These are phyloP conservation scores for Uronychia binucleata DNA, from an alignment of 73 alveolate species.

Conservation along the genomic window DNA sequence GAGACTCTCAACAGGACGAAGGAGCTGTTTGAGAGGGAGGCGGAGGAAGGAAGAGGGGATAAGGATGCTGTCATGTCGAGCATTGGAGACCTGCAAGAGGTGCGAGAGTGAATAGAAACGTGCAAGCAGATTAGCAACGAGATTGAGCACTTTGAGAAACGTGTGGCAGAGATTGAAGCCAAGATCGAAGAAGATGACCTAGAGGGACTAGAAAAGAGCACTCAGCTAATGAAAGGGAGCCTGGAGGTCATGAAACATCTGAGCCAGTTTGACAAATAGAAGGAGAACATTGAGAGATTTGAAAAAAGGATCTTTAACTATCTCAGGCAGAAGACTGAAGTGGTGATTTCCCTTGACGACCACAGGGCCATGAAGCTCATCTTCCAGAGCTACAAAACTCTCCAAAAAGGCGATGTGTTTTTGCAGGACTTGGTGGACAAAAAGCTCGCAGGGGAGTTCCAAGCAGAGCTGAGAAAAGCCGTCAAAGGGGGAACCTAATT, in stretches of 20 bases:
- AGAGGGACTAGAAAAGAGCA: not conserved
- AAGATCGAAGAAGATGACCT: not conserved
- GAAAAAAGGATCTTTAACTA: not conserved
- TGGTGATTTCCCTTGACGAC: not conserved
- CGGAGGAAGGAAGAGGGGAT: not conserved
- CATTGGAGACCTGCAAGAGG: not conserved
- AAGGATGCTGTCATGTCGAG: not conserved
- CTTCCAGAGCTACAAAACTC: not conserved
- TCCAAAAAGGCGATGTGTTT: not conserved
- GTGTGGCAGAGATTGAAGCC: not conserved
- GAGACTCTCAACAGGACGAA: not conserved
- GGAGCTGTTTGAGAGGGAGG: not conserved
- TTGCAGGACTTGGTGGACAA: not conserved
- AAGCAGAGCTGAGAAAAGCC: not conserved
- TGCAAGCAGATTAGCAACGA: not conserved
- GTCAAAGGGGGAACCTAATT: not conserved
- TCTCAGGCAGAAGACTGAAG: not conserved
- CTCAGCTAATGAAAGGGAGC: not conserved
- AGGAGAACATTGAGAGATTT: not conserved
- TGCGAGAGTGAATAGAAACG: not conserved
- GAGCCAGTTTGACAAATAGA: not conserved
- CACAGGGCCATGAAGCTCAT: not conserved
- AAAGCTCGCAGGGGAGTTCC: not conserved
- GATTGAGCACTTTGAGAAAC: not conserved
- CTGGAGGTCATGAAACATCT: not conserved